Evolutionary conservation across 148 eudicot species (phyloP).

Genomic region (Camellia japonica): DNA sequence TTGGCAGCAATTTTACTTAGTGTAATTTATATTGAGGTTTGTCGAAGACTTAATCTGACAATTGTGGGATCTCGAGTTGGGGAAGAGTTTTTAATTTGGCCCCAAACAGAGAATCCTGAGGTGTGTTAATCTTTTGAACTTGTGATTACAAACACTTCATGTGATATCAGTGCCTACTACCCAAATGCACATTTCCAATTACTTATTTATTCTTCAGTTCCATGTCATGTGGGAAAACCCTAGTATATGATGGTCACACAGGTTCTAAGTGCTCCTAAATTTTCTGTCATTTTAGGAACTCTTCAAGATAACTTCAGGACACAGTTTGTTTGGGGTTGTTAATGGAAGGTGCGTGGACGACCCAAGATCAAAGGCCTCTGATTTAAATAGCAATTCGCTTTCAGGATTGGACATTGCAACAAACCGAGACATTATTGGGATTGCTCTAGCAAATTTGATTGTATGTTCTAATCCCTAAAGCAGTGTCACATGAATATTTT

Average conservation of each 20-base stretch:
- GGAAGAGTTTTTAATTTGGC: slow-evolving; percentile 95
- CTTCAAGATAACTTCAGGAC: slow-evolving; percentile 77
- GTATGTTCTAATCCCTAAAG: slow-evolving; percentile 41
- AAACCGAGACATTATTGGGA: slow-evolving; percentile 83
- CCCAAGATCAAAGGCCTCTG: slow-evolving; percentile 87
- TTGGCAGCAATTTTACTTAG: slow-evolving; percentile 84
- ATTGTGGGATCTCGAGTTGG: slow-evolving; percentile 94
- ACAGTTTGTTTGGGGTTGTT: slow-evolving; percentile 78
- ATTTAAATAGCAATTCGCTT: slow-evolving; percentile 70
- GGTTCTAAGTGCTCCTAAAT: neutral
- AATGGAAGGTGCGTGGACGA: slow-evolving; percentile 87
- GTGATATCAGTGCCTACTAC: neutral
- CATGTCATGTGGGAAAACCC: slow-evolving; percentile 4
- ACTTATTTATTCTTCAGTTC: neutral
- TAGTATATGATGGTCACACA: slow-evolving; percentile 12
- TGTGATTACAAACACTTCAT: neutral
- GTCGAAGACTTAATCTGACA: slow-evolving; percentile 86
- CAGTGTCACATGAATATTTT: neutral
- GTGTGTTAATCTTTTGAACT: slow-evolving; percentile 33
- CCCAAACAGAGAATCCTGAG: slow-evolving; percentile 77
- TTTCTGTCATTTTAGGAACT: slow-evolving; percentile 59
- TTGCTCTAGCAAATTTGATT: slow-evolving; percentile 80
- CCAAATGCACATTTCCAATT: neutral
- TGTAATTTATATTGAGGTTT: slow-evolving; percentile 82
- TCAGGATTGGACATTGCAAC: slow-evolving; percentile 69